Evolutionary conservation across 129 eudicot genomes (phyloP).

Genomic region (Centrapalus pauciflorus): DNA sequence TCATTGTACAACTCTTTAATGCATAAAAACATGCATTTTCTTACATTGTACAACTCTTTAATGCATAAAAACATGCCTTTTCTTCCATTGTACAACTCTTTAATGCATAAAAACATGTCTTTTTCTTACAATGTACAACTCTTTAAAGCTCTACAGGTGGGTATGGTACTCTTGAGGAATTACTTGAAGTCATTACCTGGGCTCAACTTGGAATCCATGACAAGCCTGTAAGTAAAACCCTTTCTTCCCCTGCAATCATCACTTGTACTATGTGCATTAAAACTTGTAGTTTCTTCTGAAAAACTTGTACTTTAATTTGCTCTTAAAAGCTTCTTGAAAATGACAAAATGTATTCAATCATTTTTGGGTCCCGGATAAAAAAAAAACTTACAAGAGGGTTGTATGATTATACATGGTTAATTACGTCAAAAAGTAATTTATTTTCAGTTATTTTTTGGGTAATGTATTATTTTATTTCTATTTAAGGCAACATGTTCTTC

Average conservation of each 20-base stretch:
- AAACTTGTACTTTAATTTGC: not conserved
- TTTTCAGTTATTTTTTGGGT: too few relatives aligned
- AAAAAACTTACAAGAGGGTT: too few relatives aligned
- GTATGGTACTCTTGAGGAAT: slow-evolving; percentile 75
- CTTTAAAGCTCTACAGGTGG: slow-evolving; percentile 47
- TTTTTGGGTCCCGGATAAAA: too few relatives aligned
- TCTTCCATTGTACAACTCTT: slow-evolving; percentile 8
- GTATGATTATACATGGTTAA: too few relatives aligned
- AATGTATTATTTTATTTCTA: too few relatives aligned
- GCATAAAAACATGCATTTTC: slow-evolving; percentile 6
- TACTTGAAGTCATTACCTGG: slow-evolving; percentile 77
- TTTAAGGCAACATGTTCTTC: too few relatives aligned
- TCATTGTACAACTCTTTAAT: slow-evolving; percentile 17
- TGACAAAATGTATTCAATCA: too few relatives aligned
- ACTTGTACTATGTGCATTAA: slow-evolving; percentile 11
- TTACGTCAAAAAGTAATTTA: too few relatives aligned
- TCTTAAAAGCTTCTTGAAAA: not conserved
- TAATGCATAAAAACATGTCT: slow-evolving; percentile 4
- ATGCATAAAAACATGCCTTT: not conserved
- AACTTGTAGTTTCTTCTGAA: not conserved
- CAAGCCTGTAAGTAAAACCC: slow-evolving; percentile 52
- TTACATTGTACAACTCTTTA: slow-evolving; percentile 7
- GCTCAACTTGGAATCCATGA: slow-evolving; percentile 88
- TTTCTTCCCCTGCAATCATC: not conserved
- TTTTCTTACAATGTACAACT: slow-evolving; percentile 13